Base-by-base conservation (phyloP, 129 eudicot species). In the Logfia minima region DNA sequence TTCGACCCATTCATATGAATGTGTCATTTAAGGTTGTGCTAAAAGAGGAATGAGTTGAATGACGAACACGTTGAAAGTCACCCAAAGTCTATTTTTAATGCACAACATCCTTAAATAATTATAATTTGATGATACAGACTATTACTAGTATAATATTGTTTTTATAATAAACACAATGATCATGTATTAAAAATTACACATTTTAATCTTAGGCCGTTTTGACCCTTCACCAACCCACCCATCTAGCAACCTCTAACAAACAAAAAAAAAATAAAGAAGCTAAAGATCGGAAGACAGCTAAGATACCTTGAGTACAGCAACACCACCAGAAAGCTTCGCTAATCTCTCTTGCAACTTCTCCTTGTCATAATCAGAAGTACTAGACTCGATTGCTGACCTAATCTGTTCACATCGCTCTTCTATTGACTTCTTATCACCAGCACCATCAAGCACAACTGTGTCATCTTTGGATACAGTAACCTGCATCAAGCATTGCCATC, bases 401-500 rank as follows among this genome's bases (percentile, higher is more conserved):
- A 51, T 31, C 63, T 74, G 77, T 37, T 56, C 55, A 60, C 77
- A 58, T 59, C 68, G 66, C 34, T 74, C 77, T 35, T 60, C 77
- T 4, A 74, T 58, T 19, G 77, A 74, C 55, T 74, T 58, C 53
- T 73, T 73, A 21, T 73, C 77, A 73, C 77, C 77, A 59, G 77
- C 77, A 53, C 77, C 77, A 32, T 73, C 77, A 2, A 73, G 77
- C 29, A 73, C 77, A 58, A 73, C 55, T 6, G 77, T 73, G 67
- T 73, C 77, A 56, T 73, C 67, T 59, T 73, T 73, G 9, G 66
- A 73, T 8, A 73, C 77, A 31, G 67, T 73, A 19, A 62, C 86
- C 75, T 70, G 80, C 92, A 66, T 80, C 81, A 51, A 71, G 39
- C 8, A 72, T 31, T 31, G 21, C n/a, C 66, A 32, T 72, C 34